Evolutionary conservation across 1,139 yeast genomes (phyloP), one percentile per base, ranked within the genome.

Genomic region (Kodamaea arcana): DNA sequence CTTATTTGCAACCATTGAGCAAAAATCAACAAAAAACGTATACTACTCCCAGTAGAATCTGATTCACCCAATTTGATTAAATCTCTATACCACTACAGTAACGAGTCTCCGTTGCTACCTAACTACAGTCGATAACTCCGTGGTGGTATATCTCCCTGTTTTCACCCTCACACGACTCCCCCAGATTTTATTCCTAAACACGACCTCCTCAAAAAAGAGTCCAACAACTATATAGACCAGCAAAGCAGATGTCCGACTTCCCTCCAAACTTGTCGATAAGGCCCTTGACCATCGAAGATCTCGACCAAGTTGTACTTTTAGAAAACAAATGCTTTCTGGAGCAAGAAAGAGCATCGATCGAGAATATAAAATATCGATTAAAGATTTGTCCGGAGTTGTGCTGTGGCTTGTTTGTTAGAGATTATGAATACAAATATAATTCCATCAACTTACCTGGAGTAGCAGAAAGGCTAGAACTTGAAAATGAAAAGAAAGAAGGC

Each of bases 371-470:
- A 44, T 90, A 85, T 62, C 72, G 97, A 48, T 68, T 92, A 45
- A 72, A 74, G 3, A 78, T 69, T 3, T 88, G 97, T 56, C 97
- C 97, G 9, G 98, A 92, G 57, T 72, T 92, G 42, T 80, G 94
- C 46, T 78, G 90, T 4, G 97, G 97, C 2, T 69, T 92, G 40
- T 90, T 90, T 51, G 69, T 84, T 34, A 74, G 97, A 54, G 80
- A 78, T 39, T 85, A 80, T 58, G 60, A 54, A 21, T 55, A 60
- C 46, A 60, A 57, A 50, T 70, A 60, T 54, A 69, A 60, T 45
- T 66, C 70, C 26, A 62, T 69, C 43, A 71, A 70, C 47, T 58
- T 67, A 45, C 74, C 75, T 1, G 64, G 60, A 21, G 69, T 65
- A 9, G 73, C 74, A 12, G 62, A 60, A 15, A 47, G 47, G 37